Base-by-base conservation (phyloP, 768 basidiomycete species). In the Symmetrospora coprosmae region DNA sequence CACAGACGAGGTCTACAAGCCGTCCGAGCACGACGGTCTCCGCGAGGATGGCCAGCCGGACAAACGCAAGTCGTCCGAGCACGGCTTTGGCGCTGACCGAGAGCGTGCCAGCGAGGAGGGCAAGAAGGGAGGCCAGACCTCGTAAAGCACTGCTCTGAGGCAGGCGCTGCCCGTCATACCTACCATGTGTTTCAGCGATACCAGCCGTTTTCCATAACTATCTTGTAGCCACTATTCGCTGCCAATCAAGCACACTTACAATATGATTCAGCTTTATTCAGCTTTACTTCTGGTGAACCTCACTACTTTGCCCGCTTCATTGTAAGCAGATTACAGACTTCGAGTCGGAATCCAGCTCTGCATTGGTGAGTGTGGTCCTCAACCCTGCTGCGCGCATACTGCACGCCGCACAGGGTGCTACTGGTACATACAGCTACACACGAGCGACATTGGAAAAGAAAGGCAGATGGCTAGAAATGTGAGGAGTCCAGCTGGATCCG, bases 41-140 rank as follows among this genome's bases (percentile, higher is more conserved):
- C 55, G 55, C 39, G 46, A 58, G 55, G 55, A 43, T 28, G 43
- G 55, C 21, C 40, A 53, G 55, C 55, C 55, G 3, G 55, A 58
- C 55, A 39, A 58, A 43, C n/a, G 55, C 72, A 73, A 73, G 70
- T 73, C 74, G 28, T 62, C 69, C 53, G 74, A 73, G 68, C 71
- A 73, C 69, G 73, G 66, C 16, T 66, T 63, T 28, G 64, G 61
- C 14, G 60, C 49, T 8, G 50, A 68, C 62, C 61, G 33, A 47
- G 64, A 65, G 51, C 45, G 25, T 19, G 67, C 67, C 9, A 40
- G 35, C 3, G 60, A 68, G 65, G 34, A 50, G 58, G 72, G 73
- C 35, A 41, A 55, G 55, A 72, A 73, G 67, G 73, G 73, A 38
- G 70, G 70, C 19, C 27, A 19, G 9, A 43, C 41, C 27, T 17